A percentile compares a stretch with the other conserved stretches of the same genome.
Evolutionary conservation across 768 basidiomycete genomes (phyloP).

Genomic region (Cystofilobasidium bisporidii): DNA sequence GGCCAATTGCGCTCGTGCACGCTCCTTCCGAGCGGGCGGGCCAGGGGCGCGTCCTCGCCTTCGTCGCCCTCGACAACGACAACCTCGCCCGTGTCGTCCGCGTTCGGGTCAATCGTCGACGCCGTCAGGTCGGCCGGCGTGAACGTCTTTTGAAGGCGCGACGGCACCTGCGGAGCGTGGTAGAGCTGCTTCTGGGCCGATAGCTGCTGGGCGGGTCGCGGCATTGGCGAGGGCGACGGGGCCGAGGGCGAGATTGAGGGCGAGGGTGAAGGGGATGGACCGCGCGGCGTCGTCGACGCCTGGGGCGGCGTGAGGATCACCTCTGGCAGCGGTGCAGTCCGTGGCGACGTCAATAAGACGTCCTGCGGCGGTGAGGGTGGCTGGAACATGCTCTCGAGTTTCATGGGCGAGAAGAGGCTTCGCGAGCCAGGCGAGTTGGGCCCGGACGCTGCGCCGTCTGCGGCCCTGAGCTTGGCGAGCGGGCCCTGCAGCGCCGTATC

Average conservation of each 20-base stretch:
- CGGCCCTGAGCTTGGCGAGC: conserved; percentile 13
- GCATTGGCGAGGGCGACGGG: conserved; percentile 18
- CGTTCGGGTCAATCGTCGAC: conserved; percentile 19
- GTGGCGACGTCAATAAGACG: too few species aligned
- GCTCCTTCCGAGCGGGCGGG: neutral
- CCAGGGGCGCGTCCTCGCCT: neutral
- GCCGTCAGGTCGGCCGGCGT: conserved; percentile 24
- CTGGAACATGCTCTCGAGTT: conserved; percentile 84
- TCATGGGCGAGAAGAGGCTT: conserved; percentile 70
- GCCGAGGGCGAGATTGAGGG: conserved; percentile 21
- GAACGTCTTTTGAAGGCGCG: conserved; percentile 18
- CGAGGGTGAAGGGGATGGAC: conserved; percentile 1
- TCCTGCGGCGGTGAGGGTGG: conserved; percentile 60
- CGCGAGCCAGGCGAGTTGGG: conserved; percentile 11
- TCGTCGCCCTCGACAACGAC: conserved; percentile 9
- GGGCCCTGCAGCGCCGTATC: neutral
- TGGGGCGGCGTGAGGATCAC: conserved; percentile 18
- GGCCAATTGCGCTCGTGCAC: conserved; percentile 1
- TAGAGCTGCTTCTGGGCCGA: conserved; percentile 10
- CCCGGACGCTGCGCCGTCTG: neutral
- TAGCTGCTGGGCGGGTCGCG: neutral
- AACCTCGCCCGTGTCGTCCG: conserved; percentile 14
- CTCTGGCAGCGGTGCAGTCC: conserved; percentile 34
- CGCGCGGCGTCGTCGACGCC: neutral
- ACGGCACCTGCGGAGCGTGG: conserved; percentile 19